Base-by-base conservation (phyloP, 192 early-diverging fungal species). In the Coemansia sp. region DNA sequence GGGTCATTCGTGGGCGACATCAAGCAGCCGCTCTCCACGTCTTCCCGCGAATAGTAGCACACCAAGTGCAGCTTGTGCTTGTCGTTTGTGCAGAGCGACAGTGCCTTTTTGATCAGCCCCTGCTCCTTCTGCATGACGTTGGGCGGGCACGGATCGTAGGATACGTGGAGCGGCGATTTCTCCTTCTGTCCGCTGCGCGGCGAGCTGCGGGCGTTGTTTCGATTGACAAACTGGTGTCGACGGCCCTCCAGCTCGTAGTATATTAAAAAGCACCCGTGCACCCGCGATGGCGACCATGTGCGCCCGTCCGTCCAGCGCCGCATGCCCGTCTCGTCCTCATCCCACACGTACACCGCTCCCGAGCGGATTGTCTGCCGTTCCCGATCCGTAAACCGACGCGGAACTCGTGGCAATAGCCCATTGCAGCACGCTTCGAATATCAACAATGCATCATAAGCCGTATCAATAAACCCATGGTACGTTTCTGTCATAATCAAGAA, bases 241-340 rank as follows among this genome's bases (percentile, higher is more conserved):
- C 85, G 80, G 31, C 81, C 79, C 57, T 93, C 87, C 12, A 90
- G 71, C 70, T 93, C 91, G 64, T 90, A 87, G 67, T 94, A 94
- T 15, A 91, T 92, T 31, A 94, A 66, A 69, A 94, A 94, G 53
- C 84, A 87, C 20, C 92, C 92, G 20, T 88, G 85, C 28, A 94
- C 90, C 15, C 92, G 82, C 31, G 85, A 88, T 1, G 92, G 87
- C 28, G 88, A 90, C 92, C 93, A 94, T 26, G 84, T 87, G 58
- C 87, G 83, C 11, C 91, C 91, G 67, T 94, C 93, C 0, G 93
- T 93, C 93, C 93, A 94, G 31, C 93, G 76, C 49, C 88, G 75
- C 85, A 94, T 94, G 9, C 91, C 89, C 6, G 88, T 86, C 56
- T 94, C 93, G 40, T 90, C 83, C 79, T 94, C 93, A 70, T 92